A percentile compares a stretch with the other conserved stretches of the same genome.
Conservation (phyloP, 192 early-diverging fungal genomes). For the Blastocladiella britannica region DNA sequence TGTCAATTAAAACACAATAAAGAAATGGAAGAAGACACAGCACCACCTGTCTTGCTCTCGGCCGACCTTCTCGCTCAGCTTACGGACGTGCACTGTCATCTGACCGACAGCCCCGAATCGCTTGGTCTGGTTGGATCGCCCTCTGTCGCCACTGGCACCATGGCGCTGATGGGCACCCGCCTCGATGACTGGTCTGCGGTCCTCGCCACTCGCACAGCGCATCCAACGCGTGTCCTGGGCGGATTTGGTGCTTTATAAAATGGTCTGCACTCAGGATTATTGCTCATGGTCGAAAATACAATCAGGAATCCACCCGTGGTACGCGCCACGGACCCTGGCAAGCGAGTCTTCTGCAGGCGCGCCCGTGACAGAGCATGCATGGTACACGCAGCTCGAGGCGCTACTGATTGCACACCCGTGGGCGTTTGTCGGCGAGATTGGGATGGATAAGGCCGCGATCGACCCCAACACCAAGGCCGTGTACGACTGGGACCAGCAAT, state of each 20-base stretch:
- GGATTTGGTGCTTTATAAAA: too few species aligned
- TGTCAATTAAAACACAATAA: too few species aligned
- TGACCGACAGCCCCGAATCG: neutral
- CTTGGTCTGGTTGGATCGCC: neutral
- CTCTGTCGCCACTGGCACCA: neutral
- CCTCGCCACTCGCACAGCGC: neutral
- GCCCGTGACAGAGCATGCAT: neutral
- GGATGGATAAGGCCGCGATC: constrained; percentile 32
- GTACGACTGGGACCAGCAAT: constrained; percentile 23
- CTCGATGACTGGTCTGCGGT: neutral
- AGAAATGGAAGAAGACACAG: too few species aligned
- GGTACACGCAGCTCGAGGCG: constrained; percentile 12
- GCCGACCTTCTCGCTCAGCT: too few species aligned
- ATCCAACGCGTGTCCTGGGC: neutral
- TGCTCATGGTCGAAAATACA: too few species aligned
- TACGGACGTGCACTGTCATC: neutral
- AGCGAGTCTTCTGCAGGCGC: neutral
- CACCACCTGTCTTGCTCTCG: too few species aligned
- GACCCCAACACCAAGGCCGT: constrained; percentile 14
- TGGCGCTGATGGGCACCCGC: neutral
- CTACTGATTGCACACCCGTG: constrained; percentile 15
- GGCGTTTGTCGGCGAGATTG: constrained; percentile 41
- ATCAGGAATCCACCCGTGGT: neutral
- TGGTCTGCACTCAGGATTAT: too few species aligned
- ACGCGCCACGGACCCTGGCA: neutral